Evolutionary conservation across 2,329 filamentous ascomycete genomes (phyloP).

Genomic region (Trichoderma arundinaceum): DNA sequence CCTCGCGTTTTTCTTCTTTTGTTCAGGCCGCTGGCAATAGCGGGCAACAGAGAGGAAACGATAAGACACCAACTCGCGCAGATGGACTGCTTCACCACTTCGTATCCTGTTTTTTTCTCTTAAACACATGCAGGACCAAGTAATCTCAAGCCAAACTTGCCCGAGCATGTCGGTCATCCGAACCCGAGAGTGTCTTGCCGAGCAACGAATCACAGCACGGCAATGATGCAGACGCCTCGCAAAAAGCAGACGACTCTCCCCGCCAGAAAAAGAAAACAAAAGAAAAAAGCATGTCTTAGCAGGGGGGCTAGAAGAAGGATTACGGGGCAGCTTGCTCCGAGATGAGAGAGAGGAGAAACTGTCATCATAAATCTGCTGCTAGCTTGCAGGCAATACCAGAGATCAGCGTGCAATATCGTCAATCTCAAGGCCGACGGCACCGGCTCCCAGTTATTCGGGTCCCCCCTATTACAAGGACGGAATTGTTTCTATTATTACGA

Average conservation of each 20-base stretch:
- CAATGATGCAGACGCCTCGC: neutral
- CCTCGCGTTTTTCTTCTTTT: slow-evolving; percentile 19
- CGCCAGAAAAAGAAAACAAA: neutral
- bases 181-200: neutral
- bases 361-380: neutral
- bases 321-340: neutral
- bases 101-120: neutral
- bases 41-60: neutral
- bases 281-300: slow-evolving; percentile 8
- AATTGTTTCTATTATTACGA: slow-evolving; percentile 4
- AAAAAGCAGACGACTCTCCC: neutral
- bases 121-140: neutral
- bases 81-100: neutral
- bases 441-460: slow-evolving; percentile 22
- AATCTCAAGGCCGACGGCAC: slow-evolving; percentile 14
- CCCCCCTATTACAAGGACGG: slow-evolving; percentile 6
- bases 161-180: neutral
- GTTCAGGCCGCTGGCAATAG: slow-evolving; percentile 6
- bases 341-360: neutral
- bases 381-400: neutral
- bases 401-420: slow-evolving; percentile 6
- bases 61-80: slow-evolving; percentile 11
- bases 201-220: slow-evolving; percentile 3
- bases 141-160: neutral
- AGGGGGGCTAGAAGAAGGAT: neutral